Conservation (phyloP, 1,284 basidiomycete genomes). For the Gymnopus androsaceus region DNA sequence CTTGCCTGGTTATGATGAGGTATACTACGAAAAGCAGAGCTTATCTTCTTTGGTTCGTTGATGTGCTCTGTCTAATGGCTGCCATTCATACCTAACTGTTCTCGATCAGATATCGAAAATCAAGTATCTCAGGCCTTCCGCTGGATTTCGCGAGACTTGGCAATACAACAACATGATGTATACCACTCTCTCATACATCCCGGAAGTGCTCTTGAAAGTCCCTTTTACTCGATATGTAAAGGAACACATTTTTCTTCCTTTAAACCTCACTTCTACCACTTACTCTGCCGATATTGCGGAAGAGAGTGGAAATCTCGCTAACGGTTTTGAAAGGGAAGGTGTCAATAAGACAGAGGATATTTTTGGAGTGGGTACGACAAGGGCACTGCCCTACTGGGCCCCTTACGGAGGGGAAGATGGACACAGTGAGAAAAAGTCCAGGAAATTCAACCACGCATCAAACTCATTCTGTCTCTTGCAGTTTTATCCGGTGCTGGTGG, state of each 20-base stretch:
- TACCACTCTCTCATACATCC: slow-evolving; percentile 21
- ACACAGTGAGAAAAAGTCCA: slow-evolving; percentile 19
- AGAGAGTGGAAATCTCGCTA: slow-evolving; percentile 20
- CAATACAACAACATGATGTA: slow-evolving; percentile 28
- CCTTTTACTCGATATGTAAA: slow-evolving; percentile 25
- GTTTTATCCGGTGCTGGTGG: slow-evolving; percentile 29
- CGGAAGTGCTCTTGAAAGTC: slow-evolving; percentile 17
- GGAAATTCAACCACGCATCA: too few species aligned
- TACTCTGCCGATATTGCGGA: slow-evolving; percentile 21
- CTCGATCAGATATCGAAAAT: neutral
- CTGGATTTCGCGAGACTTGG: slow-evolving; percentile 5
- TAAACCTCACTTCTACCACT: slow-evolving; percentile 24
- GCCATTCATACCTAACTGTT: neutral
- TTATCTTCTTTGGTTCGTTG: neutral
- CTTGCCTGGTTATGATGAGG: slow-evolving; percentile 22
- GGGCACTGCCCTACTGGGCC: slow-evolving; percentile 23
- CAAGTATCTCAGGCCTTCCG: neutral
- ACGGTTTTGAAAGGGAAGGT: slow-evolving; percentile 19
- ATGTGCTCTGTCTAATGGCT: neutral
- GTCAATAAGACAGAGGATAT: slow-evolving; percentile 18
- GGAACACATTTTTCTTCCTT: slow-evolving; percentile 23
- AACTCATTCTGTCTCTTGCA: neutral
- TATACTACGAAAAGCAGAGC: slow-evolving; percentile 3
- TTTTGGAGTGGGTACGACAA: slow-evolving; percentile 23
- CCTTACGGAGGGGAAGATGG: slow-evolving; percentile 25